A percentile compares a stretch with the other conserved stretches of the same genome.
Evolutionary conservation across 2,329 filamentous ascomycete species (phyloP).

Genomic region (Fusarium buharicum): DNA sequence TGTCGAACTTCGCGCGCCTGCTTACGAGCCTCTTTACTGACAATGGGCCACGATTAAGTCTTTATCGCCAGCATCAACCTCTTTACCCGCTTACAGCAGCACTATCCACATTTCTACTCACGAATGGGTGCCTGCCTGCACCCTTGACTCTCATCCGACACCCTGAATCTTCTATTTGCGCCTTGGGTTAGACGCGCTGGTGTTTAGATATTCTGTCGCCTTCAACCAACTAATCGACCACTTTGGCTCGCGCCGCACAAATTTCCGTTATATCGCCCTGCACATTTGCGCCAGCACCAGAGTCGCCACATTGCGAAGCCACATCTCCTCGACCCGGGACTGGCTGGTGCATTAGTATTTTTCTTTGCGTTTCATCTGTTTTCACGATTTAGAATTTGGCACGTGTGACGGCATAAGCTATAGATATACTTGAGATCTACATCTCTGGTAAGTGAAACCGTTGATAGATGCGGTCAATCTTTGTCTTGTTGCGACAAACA

Average conservation of each 20-base stretch:
- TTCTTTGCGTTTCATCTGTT: constrained; percentile 39
- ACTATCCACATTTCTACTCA: constrained; percentile 18
- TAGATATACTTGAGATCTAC: constrained; percentile 46
- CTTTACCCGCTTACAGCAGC: constrained; percentile 30
- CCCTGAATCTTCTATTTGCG: constrained; percentile 47
- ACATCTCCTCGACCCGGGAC: constrained; percentile 19
- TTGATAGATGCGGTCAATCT: constrained; percentile 5
- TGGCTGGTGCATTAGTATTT: constrained; percentile 27
- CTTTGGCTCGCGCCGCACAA: constrained; percentile 33
- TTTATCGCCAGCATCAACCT: constrained; percentile 40
- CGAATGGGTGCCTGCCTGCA: constrained; percentile 44
- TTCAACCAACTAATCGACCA: constrained; percentile 43
- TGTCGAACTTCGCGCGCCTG: constrained; percentile 42
- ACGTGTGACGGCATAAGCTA: constrained; percentile 42
- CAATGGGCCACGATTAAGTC: constrained; percentile 51
- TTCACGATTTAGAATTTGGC: constrained; percentile 46
- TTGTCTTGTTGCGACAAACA: constrained; percentile 11
- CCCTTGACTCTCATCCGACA: constrained; percentile 35
- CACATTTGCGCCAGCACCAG: constrained; percentile 33
- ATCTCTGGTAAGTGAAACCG: constrained; percentile 40
- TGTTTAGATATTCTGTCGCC: constrained; percentile 51
- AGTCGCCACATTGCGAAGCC: constrained; percentile 39
- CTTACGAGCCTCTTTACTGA: constrained; percentile 46
- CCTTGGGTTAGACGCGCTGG: constrained; percentile 54
- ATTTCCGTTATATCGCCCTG: constrained; percentile 35